Conservation (phyloP, 768 basidiomycete species). For the Pleurotus tuoliensis region DNA sequence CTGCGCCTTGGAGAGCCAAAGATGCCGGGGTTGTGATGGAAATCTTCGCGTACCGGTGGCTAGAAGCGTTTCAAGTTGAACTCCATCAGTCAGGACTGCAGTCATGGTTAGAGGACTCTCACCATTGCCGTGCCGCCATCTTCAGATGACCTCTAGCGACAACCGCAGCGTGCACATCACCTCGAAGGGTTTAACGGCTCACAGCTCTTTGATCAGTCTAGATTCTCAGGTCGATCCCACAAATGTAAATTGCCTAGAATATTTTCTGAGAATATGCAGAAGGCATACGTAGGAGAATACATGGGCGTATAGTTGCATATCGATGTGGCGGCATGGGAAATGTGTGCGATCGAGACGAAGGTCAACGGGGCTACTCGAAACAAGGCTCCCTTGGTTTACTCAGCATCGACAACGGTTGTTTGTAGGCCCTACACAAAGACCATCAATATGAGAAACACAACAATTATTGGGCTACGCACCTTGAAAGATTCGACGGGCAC, state of each 20-base stretch:
- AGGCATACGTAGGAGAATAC: constrained; percentile 5
- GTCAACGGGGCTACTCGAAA: neutral
- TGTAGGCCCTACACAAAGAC: constrained; percentile 63
- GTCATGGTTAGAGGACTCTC: too few relatives aligned
- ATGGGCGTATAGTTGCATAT: constrained; percentile 6
- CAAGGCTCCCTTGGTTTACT: constrained; percentile 38
- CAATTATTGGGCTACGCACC: constrained; percentile 39
- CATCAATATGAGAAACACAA: neutral
- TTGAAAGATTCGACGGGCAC: constrained; percentile 81
- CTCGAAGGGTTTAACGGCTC: too few relatives aligned
- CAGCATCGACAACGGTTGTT: constrained; percentile 78
- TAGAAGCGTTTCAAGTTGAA: too few relatives aligned
- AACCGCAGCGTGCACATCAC: too few relatives aligned
- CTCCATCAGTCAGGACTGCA: too few relatives aligned
- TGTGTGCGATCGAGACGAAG: neutral
- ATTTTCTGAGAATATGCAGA: constrained; percentile 2
- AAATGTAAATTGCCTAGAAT: neutral
- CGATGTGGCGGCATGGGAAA: neutral
- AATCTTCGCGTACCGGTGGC: too few relatives aligned
- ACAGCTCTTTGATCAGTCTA: too few relatives aligned
- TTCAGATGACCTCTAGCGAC: too few relatives aligned
- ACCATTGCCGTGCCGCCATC: too few relatives aligned
- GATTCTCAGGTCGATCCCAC: too few relatives aligned
- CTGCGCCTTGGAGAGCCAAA: too few relatives aligned
- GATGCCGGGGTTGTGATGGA: too few relatives aligned